phyloP scores from a whole-genome alignment of 805 yeast species.

The Candida vaughaniae region DNA sequence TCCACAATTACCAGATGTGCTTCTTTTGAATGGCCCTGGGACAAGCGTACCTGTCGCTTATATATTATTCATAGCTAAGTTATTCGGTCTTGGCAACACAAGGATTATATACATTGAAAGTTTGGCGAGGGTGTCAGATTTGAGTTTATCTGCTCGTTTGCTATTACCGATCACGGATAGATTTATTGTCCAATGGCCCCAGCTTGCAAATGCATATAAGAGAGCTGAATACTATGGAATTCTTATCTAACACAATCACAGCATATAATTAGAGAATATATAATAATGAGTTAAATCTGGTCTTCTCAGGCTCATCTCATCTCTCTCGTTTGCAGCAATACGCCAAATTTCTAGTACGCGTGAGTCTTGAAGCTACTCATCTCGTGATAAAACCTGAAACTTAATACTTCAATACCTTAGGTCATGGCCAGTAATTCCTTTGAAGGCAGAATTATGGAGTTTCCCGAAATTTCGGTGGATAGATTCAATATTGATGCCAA shows the following conservation, averaged over 20 bases:
- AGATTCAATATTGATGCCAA: slow-evolving; percentile 24
- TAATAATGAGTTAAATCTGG: no score
- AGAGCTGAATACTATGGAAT: slow-evolving; percentile 78
- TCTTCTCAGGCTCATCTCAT: no score
- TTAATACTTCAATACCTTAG: no score
- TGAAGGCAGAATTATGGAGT: slow-evolving; percentile 45
- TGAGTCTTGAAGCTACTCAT: no score
- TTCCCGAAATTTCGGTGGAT: slow-evolving; percentile 46
- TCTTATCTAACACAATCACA: slow-evolving; percentile 62
- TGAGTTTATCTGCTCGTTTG: slow-evolving; percentile 76
- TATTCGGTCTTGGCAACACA: slow-evolving; percentile 46
- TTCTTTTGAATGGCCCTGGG: slow-evolving; percentile 79
- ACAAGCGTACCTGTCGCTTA: slow-evolving; percentile 71
- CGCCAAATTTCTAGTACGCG: no score
- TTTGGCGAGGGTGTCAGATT: slow-evolving; percentile 71
- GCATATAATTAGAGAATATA: no score
- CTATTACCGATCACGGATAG: slow-evolving; percentile 71
- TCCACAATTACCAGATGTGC: slow-evolving; percentile 38
- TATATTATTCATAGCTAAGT: slow-evolving; percentile 51
- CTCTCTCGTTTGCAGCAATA: no score
- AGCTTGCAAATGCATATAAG: slow-evolving; percentile 48
- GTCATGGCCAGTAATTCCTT: slow-evolving; percentile 24
- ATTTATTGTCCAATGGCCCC: slow-evolving; percentile 89
- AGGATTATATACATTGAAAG: slow-evolving; percentile 80
- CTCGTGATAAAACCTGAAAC: no score